Conservation (phyloP, 768 basidiomycete species). For the Boletellus emodensis region DNA sequence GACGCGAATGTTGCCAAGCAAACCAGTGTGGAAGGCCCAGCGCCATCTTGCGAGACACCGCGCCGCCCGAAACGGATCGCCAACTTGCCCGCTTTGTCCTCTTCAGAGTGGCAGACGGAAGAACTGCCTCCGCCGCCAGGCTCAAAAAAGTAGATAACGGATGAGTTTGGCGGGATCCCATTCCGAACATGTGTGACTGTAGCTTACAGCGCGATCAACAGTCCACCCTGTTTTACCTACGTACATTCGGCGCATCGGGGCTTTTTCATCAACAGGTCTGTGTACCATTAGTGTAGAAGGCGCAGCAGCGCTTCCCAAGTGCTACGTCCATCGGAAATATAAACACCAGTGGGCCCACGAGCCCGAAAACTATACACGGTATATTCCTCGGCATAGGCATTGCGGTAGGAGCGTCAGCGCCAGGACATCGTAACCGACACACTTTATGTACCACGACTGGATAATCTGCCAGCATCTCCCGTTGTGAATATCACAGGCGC, state of each 20-base stretch:
- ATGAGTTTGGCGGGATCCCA: not conserved
- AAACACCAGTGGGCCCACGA: no score
- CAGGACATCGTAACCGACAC: slow-evolving; percentile 22
- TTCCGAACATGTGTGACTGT: no score
- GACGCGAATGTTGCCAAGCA: slow-evolving; percentile 6
- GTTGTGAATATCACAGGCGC: not conserved
- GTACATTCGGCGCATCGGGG: no score
- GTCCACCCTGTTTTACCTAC: no score
- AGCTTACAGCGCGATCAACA: no score
- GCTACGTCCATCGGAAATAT: no score
- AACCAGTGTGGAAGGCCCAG: not conserved
- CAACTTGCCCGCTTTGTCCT: slow-evolving; percentile 44
- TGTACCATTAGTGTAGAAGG: no score
- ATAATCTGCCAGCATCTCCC: slow-evolving; percentile 5
- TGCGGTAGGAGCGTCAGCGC: not conserved
- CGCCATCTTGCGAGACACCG: slow-evolving; percentile 5
- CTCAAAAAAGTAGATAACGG: not conserved
- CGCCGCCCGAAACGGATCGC: slow-evolving; percentile 28
- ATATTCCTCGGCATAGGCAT: no score
- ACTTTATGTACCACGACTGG: slow-evolving; percentile 16
- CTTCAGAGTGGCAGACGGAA: slow-evolving; percentile 53
- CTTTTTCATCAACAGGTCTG: no score
- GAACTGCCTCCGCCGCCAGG: slow-evolving; percentile 42
- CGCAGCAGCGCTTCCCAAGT: no score
- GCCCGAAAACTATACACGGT: no score